Percentiles rank a stretch among this genome's conserved stretches.
phyloP scores from a whole-genome alignment of 2,329 filamentous ascomycete genomes.

The Claviceps sp. region DNA sequence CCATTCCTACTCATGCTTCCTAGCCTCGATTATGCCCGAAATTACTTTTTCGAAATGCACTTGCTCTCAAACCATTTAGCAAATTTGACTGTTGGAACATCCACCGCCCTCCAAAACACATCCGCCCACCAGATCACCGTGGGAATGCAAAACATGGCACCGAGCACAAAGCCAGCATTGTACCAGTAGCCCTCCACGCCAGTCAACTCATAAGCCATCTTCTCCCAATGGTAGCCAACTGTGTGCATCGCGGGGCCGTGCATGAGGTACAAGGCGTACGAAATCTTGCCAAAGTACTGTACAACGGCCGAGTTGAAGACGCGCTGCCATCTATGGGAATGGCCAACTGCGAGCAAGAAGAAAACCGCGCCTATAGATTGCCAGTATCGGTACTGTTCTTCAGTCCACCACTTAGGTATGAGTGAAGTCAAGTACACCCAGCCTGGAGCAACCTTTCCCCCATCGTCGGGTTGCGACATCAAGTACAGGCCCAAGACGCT shows the following conservation, averaged over 20 bases:
- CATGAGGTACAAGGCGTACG: conserved; percentile 47
- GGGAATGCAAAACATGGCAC: conserved; percentile 34
- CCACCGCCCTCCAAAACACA: conserved; percentile 41
- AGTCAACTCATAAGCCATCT: conserved; percentile 32
- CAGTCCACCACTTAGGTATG: conserved; percentile 35
- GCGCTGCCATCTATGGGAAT: conserved; percentile 31
- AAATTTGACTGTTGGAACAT: conserved; percentile 41
- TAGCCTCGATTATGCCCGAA: neutral
- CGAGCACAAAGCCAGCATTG: conserved; percentile 32
- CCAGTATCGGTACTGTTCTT: conserved; percentile 41
- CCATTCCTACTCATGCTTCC: neutral
- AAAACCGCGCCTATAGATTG: conserved; percentile 39
- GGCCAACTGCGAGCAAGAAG: conserved; percentile 36
- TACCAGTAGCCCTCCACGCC: conserved; percentile 33
- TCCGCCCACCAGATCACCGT: conserved; percentile 41
- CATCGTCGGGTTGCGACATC: conserved; percentile 24
- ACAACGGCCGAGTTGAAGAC: conserved; percentile 35
- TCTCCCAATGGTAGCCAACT: conserved; percentile 37
- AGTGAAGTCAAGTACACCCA: conserved; percentile 34
- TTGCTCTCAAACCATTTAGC: conserved; percentile 40
- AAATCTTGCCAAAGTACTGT: conserved; percentile 47
- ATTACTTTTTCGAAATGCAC: conserved; percentile 20
- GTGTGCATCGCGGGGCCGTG: conserved; percentile 43
- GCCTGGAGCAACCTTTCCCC: conserved; percentile 35
- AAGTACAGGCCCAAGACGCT: conserved; percentile 41